Base-by-base conservation (phyloP, 2,329 filamentous ascomycete species). In the Xylaria sp. region DNA sequence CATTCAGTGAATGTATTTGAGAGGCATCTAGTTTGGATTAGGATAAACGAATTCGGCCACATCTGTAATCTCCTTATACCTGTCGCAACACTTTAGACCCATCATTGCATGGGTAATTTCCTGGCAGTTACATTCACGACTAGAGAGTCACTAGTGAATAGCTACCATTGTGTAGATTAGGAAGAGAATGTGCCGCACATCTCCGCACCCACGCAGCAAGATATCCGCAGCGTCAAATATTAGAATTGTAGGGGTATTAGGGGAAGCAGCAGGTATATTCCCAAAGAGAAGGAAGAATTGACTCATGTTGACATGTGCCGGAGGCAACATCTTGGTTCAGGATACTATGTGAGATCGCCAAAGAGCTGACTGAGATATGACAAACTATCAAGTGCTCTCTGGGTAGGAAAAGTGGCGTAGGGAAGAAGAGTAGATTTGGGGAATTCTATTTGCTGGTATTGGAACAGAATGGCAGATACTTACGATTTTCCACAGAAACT, bases 271-370 rank as follows among this genome's bases (percentile, higher is more conserved):
- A 6, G 23, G 23, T 4, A 23, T 46, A 9, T 46, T 46, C 8
- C 43, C 43, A 14, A 46, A n/a, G 23, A 23, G 43, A n/a, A 28
- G n/a, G 15, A 46, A 46, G 23, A 7, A 46, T 7, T 21, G 28
- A 15, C 8, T 5, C 1, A 31, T 28, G 23, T 46, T 28, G 23
- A 9, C 14, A 15, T n/a, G 4, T n/a, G 23, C 43, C 1, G 61
- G 55, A 2, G 63, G 62, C 43, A 63, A 45, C 67, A 69, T 69
- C 23, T 46, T 63, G 58, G 14, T 4, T 11, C 12, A 46, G 21
- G 19, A 42, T 17, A 14, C n/a, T 17, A 5, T 5, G 14, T 7
- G 37, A 37, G 33, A n/a, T 21, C 28, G 12, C 23, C 3, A 46
- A 14, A 28, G 17, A 46, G 14, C n/a, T n/a, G 42, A 45, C 12